Conservation (phyloP, 2,329 filamentous ascomycete species). For the Curvularia verruculosa region DNA sequence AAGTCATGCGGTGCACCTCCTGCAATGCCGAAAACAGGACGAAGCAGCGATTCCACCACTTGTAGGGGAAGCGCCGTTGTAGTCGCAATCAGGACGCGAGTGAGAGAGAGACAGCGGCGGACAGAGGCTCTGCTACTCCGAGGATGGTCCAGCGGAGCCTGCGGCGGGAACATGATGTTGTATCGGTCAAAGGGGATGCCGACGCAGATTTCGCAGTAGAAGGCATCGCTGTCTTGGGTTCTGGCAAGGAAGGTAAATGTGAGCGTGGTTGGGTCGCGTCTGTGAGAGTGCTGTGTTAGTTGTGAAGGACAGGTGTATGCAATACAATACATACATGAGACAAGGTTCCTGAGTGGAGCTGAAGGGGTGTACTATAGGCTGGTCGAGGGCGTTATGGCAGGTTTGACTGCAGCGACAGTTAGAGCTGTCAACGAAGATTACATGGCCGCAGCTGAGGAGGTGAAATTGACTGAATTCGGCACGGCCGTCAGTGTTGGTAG, state of each 20-base stretch:
- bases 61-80: background rate
- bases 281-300: background rate
- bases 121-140: background rate
- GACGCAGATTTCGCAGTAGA: constrained; percentile 27
- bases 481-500: background rate
- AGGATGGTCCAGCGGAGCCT: no score
- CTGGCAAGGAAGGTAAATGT: background rate
- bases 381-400: constrained; percentile 15
- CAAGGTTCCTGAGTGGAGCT: background rate
- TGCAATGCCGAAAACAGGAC: background rate
- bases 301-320: background rate
- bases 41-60: constrained; percentile 1
- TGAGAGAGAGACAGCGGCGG: constrained; percentile 19
- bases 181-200: constrained; percentile 23
- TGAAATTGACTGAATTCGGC: constrained; percentile 9
- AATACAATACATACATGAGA: background rate
- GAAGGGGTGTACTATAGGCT: background rate
- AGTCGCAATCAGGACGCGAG: constrained; percentile 11
- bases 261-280: no score
- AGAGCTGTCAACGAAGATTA: constrained; percentile 15
- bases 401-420: constrained; percentile 23
- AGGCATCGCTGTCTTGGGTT: background rate
- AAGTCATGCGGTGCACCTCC: constrained; percentile 13
- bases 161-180: background rate
- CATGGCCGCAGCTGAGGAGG: constrained; percentile 28